Base-by-base conservation (phyloP, 1,284 basidiomycete species). In the Cryptococcus sp. region DNA sequence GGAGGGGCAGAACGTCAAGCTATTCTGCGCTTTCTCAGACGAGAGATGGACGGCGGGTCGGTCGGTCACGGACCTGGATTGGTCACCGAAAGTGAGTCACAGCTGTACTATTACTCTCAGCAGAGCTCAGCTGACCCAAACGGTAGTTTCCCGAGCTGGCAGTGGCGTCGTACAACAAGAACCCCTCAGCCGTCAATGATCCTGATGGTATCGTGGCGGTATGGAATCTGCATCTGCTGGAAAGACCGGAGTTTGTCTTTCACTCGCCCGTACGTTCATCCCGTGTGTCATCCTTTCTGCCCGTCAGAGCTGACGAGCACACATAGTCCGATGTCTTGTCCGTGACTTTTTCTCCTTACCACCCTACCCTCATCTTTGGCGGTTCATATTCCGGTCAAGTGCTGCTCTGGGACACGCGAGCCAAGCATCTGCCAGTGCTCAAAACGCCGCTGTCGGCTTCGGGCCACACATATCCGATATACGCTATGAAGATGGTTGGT, bases 301-400 rank as follows among this genome's bases (percentile, higher is more conserved):
- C 16, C 25, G n/a, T 19, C 2, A 20, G 6, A 7, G 17, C 54
- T 56, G 17, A 57, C 45, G 5, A 31, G 49, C 53, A 38, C 56
- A 39, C 61, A 17, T 80, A 95, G 91, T 97, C 94, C 35, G 96
- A 99, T 72, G 93, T 99, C 16, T 85, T 99, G 15, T 95, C 93
- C 1, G 91, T 97, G 4, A 88, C 89, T 16, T 98, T 99, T 76
- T 97, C 94, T 0, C 94, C 96, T 0, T 99, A 97, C 80, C 94
- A 99, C 76, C 91, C 96, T 0, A 98, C 96, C 67, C 85, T 99
- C 8, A 85, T 99, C 45, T 95, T 98, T 66, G 96, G 96, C 53
- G 96, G 96, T 13, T 97, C 94, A 13, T 98, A 99, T 76, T 95
- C 93, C 27, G 96, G 96, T 8, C 96, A 99, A 80, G 95, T 99